These are phyloP conservation scores for Lentinus tigrinus DNA, from an alignment of 768 basidiomycete genomes.

Conservation along the genomic window DNA sequence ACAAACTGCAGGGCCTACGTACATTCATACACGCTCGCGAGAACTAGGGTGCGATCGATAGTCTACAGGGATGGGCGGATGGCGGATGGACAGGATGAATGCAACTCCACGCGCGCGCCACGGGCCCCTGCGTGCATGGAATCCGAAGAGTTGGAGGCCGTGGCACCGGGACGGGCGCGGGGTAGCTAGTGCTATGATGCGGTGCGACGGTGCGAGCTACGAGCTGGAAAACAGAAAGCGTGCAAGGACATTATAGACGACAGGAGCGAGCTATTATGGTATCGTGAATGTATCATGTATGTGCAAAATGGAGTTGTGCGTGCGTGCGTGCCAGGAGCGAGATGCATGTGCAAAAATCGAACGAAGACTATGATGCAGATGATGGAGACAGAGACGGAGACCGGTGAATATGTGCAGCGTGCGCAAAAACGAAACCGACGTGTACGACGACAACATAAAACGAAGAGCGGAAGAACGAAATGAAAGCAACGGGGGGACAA, in stretches of 20 bases:
- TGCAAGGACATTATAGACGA: slow-evolving; percentile 1
- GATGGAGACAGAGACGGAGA: background rate
- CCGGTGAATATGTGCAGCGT: background rate
- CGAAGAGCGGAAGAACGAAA: background rate
- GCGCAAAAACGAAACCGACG: slow-evolving; percentile 1
- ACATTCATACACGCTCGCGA: background rate
- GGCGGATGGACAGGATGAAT: no score
- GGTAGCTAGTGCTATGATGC: background rate
- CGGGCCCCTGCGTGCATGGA: slow-evolving; percentile 4
- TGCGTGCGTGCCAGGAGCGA: background rate
- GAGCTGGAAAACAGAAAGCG: background rate
- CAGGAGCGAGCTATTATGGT: background rate
- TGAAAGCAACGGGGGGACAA: background rate
- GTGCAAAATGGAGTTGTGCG: background rate
- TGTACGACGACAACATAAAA: background rate
- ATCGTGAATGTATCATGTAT: background rate
- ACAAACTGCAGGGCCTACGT: background rate
- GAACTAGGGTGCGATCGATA: slow-evolving; percentile 12
- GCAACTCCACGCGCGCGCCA: background rate
- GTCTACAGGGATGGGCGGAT: background rate
- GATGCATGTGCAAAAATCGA: slow-evolving; percentile 4
- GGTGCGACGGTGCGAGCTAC: background rate
- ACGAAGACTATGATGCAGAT: background rate
- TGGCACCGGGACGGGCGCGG: background rate
- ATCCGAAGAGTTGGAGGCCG: background rate